These are phyloP conservation scores for Podila clonocystis DNA, from an alignment of 192 early-diverging fungal species.

Conservation along the genomic window DNA sequence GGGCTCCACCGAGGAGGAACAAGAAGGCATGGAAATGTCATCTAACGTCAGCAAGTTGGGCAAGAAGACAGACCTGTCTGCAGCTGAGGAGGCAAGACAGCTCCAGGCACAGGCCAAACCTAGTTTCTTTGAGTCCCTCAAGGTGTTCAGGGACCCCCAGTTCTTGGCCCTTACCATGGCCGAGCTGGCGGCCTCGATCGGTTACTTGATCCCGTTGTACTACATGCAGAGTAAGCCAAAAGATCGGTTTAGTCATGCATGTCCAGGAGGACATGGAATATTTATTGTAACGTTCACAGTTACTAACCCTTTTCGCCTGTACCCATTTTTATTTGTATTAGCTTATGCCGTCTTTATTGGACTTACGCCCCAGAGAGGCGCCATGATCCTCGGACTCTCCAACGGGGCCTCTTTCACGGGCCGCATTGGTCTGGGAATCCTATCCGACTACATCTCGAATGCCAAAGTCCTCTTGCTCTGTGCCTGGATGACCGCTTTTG, in stretches of 20 bases:
- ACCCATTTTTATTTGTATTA: slow-evolving; percentile 9
- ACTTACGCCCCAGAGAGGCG: slow-evolving; percentile 63
- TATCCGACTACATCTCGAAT: slow-evolving; percentile 61
- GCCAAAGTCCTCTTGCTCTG: slow-evolving; percentile 19
- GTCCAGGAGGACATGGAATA: not conserved
- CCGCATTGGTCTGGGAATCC: slow-evolving; percentile 67
- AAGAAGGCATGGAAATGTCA: not conserved
- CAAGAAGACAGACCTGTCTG: slow-evolving; percentile 2
- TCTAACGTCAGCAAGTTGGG: not conserved
- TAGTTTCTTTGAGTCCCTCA: slow-evolving; percentile 25
- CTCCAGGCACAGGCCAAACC: slow-evolving; percentile 7
- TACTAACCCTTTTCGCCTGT: not conserved
- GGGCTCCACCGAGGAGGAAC: not conserved
- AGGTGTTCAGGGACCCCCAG: slow-evolving; percentile 35
- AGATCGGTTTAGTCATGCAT: not conserved
- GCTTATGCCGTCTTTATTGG: slow-evolving; percentile 68
- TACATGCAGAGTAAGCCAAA: slow-evolving; percentile 47
- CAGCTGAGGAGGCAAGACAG: not conserved
- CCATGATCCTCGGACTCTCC: slow-evolving; percentile 69
- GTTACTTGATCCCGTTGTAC: slow-evolving; percentile 39
- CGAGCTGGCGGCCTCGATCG: slow-evolving; percentile 28
- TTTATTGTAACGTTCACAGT: no score
- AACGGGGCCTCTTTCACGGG: slow-evolving; percentile 74
- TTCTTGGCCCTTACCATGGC: slow-evolving; percentile 38
- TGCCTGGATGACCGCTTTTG: slow-evolving; percentile 28